Percentiles rank a stretch among this genome's conserved stretches.
Evolutionary conservation across 371 early-diverging fungal genomes (phyloP).

Genomic region (Circinella minor): DNA sequence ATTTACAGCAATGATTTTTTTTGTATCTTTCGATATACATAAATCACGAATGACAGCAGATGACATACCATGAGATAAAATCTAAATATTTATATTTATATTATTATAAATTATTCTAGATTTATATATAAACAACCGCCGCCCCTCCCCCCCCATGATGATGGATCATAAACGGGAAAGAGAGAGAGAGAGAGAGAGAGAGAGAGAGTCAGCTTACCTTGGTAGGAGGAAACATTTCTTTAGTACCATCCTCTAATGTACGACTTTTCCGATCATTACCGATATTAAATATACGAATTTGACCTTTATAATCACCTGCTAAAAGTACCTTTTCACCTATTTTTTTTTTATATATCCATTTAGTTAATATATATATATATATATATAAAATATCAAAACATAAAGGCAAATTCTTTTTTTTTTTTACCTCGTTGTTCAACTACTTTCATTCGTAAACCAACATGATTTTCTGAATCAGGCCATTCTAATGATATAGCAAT

Average conservation of each 20-base stretch:
- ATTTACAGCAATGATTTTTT: constrained; percentile 42
- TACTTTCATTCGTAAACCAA: constrained; percentile 42
- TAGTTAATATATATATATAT: no score
- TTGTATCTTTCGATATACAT: constrained; percentile 33
- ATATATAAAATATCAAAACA: no score
- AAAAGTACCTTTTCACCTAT: constrained; percentile 36
- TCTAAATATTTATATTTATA: constrained; percentile 20
- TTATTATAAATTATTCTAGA: not conserved
- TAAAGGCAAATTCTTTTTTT: not conserved
- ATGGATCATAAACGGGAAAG: no score
- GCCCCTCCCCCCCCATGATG: no score
- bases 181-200: no score
- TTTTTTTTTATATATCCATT: not conserved
- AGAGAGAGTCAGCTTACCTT: constrained; percentile 24
- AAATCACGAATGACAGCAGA: constrained; percentile 44
- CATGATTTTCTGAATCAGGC: constrained; percentile 37
- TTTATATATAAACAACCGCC: no score
- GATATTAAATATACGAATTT: constrained; percentile 42
- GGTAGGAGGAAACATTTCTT: constrained; percentile 32
- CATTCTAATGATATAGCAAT: constrained; percentile 39
- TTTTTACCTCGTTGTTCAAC: constrained; percentile 34
- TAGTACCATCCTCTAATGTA: constrained; percentile 36
- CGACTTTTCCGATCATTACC: constrained; percentile 35
- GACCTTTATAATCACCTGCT: constrained; percentile 51
- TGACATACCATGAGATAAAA: constrained; percentile 37